Base-by-base conservation (phyloP, 2,329 filamentous ascomycete species). In the Ceratocystis alfenasii region DNA sequence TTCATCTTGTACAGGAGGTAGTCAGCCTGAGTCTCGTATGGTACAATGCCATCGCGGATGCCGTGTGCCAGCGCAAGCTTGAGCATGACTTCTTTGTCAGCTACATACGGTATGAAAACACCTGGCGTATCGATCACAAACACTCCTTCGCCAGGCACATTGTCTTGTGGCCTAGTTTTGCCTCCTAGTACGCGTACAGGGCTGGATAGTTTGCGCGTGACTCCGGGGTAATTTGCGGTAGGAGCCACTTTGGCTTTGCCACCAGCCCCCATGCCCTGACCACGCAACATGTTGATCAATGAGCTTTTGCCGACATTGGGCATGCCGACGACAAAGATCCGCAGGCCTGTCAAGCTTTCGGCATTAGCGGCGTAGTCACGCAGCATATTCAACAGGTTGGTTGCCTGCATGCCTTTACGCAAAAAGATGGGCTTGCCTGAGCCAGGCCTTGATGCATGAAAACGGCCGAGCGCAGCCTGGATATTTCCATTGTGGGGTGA, bases 291-390 rank as follows among this genome's bases (percentile, higher is more conserved):
- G 74, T 99, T 99, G 53, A 99, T 83, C n/a, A 99, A 80, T 1
- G 92, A 91, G 60, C 90, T 95, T 76, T 99, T 99, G 45, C 94
- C 94, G 0, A 96, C 90, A 73, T 99, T 99, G 45, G 94, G 94
- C 92, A 99, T 96, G 65, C 94, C 94, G 15, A 97, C 92, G 0
- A 97, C 84, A 74, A 99, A 83, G 66, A 91, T 83, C 62, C 91
- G 84, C 70, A 90, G 82, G n/a, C 91, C 92, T 6, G 89, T 86
- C n/a, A 97, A 77, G 25, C 83, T 83, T 70, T 85, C 74, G 12
- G 30, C 36, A 22, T 74, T 69, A 1, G 68, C 69, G 17, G 64
- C 68, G 20, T 75, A 75, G 20, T 72, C 68, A 48, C 73, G 70
- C 46, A 72, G 74, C 20, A 78, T 72, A 41, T 73, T 71, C 2